A percentile compares a stretch with the other conserved stretches of the same genome.
These are phyloP conservation scores for Mycosarcoma maydis DNA, from an alignment of 1,284 basidiomycete genomes.

Conservation along the genomic window DNA sequence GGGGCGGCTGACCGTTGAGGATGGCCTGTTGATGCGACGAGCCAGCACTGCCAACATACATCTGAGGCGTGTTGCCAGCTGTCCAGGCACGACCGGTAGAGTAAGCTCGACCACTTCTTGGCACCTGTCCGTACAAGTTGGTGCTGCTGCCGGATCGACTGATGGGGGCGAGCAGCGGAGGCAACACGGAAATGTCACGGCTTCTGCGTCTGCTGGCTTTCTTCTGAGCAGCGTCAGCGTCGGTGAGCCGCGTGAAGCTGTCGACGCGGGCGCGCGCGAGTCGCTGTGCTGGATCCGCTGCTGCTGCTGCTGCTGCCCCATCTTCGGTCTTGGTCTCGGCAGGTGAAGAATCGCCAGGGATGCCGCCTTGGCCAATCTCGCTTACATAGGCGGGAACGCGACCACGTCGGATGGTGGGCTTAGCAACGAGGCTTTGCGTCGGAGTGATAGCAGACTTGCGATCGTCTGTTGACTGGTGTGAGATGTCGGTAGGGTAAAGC, in stretches of 20 bases:
- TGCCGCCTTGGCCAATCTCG: slow-evolving; percentile 57
- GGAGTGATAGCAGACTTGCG: slow-evolving; percentile 45
- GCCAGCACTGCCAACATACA: slow-evolving; percentile 48
- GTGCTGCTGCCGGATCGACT: slow-evolving; percentile 47
- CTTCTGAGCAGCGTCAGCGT: slow-evolving; percentile 34
- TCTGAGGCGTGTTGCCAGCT: slow-evolving; percentile 35
- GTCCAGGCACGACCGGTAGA: slow-evolving; percentile 46
- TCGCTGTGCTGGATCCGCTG: slow-evolving; percentile 13
- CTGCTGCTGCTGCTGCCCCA: neutral
- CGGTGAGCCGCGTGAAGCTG: slow-evolving; percentile 31
- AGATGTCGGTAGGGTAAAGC: slow-evolving; percentile 10
- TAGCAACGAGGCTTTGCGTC: slow-evolving; percentile 51
- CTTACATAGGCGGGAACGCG: slow-evolving; percentile 54
- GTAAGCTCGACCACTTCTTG: slow-evolving; percentile 33
- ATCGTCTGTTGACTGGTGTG: slow-evolving; percentile 12
- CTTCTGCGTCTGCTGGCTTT: slow-evolving; percentile 50
- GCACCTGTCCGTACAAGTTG: slow-evolving; percentile 42
- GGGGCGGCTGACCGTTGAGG: slow-evolving; percentile 15
- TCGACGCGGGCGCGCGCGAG: slow-evolving; percentile 29
- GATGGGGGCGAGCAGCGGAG: slow-evolving; percentile 53
- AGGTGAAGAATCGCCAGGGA: slow-evolving; percentile 46
- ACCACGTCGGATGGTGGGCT: slow-evolving; percentile 53
- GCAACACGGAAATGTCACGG: slow-evolving; percentile 55
- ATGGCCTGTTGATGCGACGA: slow-evolving; percentile 24
- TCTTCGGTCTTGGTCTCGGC: slow-evolving; percentile 15